These are phyloP conservation scores for Saturnispora gosingensis DNA, from an alignment of 805 yeast genomes.

Conservation along the genomic window DNA sequence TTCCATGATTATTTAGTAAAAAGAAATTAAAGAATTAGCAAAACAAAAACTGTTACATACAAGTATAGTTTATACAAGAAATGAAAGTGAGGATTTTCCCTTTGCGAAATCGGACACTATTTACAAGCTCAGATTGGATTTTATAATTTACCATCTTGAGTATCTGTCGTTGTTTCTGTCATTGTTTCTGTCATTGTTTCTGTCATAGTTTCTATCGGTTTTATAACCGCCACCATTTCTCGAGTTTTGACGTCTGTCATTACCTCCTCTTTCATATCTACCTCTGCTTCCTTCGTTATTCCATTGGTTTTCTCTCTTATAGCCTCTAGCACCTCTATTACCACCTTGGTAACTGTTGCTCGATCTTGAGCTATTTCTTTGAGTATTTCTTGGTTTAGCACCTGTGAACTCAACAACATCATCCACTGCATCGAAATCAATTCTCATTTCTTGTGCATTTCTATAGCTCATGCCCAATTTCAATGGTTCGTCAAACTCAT, in stretches of 20 bases:
- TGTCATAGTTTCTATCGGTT: constrained; percentile 3
- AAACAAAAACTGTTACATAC: constrained; percentile 1
- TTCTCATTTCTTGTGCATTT: constrained; percentile 21
- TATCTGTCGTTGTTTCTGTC: constrained; percentile 5
- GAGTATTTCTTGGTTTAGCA: constrained; percentile 12
- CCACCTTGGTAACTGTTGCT: constrained; percentile 13
- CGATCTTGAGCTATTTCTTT: not conserved
- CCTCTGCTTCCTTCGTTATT: constrained; percentile 9
- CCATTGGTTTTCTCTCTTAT: constrained; percentile 12
- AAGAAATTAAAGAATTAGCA: not conserved
- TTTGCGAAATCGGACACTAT: not conserved
- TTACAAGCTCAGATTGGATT: not conserved
- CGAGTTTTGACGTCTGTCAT: constrained; percentile 5
- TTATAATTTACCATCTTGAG: constrained; percentile 9
- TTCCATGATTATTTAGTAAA: not conserved
- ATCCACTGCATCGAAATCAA: constrained; percentile 19
- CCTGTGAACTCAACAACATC: constrained; percentile 28
- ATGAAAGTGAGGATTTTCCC: not conserved
- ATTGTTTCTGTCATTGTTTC: constrained; percentile 5
- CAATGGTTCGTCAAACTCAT: constrained; percentile 8
- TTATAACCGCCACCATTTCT: constrained; percentile 5
- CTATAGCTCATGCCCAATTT: constrained; percentile 9
- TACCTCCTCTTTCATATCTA: constrained; percentile 6
- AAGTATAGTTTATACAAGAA: not conserved
- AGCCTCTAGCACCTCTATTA: constrained; percentile 9